These are phyloP conservation scores for Fusarium buxicola DNA, from an alignment of 2,329 filamentous ascomycete species.

Conservation along the genomic window DNA sequence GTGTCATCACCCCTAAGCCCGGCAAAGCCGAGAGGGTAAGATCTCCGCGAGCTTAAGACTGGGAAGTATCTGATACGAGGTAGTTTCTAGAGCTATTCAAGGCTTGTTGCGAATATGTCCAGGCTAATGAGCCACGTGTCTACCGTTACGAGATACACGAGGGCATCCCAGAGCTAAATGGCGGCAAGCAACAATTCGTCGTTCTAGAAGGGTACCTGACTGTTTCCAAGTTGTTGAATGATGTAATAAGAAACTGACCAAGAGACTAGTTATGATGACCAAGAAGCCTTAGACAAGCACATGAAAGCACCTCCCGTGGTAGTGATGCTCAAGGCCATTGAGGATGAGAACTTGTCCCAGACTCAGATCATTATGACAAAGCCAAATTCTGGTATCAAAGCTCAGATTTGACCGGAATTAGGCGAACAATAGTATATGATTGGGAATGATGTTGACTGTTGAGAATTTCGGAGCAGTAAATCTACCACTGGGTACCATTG, in stretches of 20 bases:
- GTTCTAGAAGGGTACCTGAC: slow-evolving; percentile 42
- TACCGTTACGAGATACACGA: slow-evolving; percentile 43
- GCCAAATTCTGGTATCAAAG: slow-evolving; percentile 23
- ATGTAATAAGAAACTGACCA: background rate
- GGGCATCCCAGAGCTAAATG: slow-evolving; percentile 39
- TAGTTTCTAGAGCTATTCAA: slow-evolving; percentile 43
- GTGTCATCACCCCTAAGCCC: slow-evolving; percentile 45
- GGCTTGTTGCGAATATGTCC: slow-evolving; percentile 38
- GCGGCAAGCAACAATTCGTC: slow-evolving; percentile 41
- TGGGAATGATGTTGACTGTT: background rate
- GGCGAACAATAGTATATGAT: background rate
- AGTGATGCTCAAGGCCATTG: slow-evolving; percentile 34
- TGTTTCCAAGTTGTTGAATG: too few species aligned
- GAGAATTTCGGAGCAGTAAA: too few species aligned
- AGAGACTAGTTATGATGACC: slow-evolving; percentile 37
- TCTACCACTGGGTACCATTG: too few species aligned
- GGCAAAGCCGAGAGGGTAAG: slow-evolving; percentile 41
- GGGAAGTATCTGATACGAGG: background rate
- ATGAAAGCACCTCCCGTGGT: slow-evolving; percentile 35
- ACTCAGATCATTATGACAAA: slow-evolving; percentile 38
- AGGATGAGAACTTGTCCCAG: slow-evolving; percentile 32
- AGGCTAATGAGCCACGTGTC: slow-evolving; percentile 43
- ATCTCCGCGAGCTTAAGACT: background rate
- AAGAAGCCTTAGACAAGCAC: slow-evolving; percentile 41
- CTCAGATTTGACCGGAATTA: slow-evolving; percentile 3